Conservation (phyloP, 2,329 filamentous ascomycete genomes). For the Zalaria sp. region DNA sequence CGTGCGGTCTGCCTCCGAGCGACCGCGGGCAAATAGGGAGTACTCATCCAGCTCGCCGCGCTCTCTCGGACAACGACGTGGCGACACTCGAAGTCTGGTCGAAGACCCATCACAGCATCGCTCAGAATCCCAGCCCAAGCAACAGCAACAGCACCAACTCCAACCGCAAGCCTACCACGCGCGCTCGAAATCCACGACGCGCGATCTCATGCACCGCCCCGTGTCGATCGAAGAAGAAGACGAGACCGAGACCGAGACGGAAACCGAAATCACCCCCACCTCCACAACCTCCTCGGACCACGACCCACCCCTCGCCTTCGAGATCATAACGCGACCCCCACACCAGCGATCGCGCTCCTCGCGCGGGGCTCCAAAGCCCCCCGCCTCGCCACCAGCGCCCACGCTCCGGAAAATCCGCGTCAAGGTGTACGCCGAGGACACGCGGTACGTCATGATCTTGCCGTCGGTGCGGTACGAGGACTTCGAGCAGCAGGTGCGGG, state of each 20-base stretch:
- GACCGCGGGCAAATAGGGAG: slow-evolving; percentile 11
- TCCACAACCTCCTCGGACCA: slow-evolving; percentile 32
- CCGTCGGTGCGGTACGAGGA: slow-evolving; percentile 60
- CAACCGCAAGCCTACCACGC: slow-evolving; percentile 7
- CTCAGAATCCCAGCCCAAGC: not conserved
- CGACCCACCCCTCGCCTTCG: slow-evolving; percentile 39
- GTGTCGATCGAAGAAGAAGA: slow-evolving; percentile 71
- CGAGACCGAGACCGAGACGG: slow-evolving; percentile 50
- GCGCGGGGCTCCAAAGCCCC: slow-evolving; percentile 3
- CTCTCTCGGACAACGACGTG: not conserved
- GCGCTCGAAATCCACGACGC: slow-evolving; percentile 17
- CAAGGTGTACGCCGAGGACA: slow-evolving; percentile 80
- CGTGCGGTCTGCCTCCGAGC: slow-evolving; percentile 25
- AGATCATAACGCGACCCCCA: slow-evolving; percentile 32
- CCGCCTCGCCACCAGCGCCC: slow-evolving; percentile 25
- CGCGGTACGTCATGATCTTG: slow-evolving; percentile 80
- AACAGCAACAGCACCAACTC: slow-evolving; percentile 3
- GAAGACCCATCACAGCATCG: slow-evolving; percentile 7
- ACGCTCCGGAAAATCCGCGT: slow-evolving; percentile 68
- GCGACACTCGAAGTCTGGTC: not conserved
- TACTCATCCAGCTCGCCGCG: not conserved
- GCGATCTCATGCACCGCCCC: slow-evolving; percentile 25
- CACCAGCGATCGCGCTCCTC: slow-evolving; percentile 21
- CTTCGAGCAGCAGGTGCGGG: slow-evolving; percentile 63
- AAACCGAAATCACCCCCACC: slow-evolving; percentile 23